phyloP scores from a whole-genome alignment of 2,329 filamentous ascomycete genomes.

The Bipolaris sorokiniana region DNA sequence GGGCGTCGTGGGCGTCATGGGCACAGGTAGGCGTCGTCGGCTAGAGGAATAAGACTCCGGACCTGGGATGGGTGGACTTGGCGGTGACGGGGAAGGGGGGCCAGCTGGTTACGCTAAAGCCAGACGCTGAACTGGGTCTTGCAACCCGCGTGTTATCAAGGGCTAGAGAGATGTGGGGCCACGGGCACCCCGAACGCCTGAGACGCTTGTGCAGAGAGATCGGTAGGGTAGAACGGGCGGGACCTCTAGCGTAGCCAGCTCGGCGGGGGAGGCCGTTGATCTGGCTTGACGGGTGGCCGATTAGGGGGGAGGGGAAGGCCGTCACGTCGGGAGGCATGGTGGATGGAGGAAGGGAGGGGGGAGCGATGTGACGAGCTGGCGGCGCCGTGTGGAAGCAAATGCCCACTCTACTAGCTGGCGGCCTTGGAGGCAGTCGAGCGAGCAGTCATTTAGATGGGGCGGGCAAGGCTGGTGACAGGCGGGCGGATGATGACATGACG shows the following conservation, averaged over 20 bases:
- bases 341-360: background rate
- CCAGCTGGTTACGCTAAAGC: conserved; percentile 17
- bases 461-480: conserved; percentile 2
- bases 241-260: conserved; percentile 28
- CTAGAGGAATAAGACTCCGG: conserved; percentile 35
- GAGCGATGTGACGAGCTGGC: background rate
- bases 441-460: background rate
- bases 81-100: conserved; percentile 32
- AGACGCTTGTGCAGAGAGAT: conserved; percentile 23
- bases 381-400: background rate
- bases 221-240: conserved; percentile 24
- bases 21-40: conserved; percentile 41
- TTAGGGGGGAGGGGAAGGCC: background rate
- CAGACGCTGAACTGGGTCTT: conserved; percentile 34
- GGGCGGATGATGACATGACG: conserved; percentile 1
- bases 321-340: background rate
- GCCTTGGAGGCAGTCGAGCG: background rate
- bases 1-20: conserved; percentile 21
- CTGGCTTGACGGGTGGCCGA: conserved; percentile 5
- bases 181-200: conserved; percentile 34
- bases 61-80: conserved; percentile 26
- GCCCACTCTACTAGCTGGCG: background rate
- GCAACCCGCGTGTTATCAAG: conserved; percentile 37
- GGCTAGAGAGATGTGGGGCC: conserved; percentile 25
- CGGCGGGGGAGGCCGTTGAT: conserved; percentile 10